These are phyloP conservation scores for Trichophaea hybrida DNA, from an alignment of 2,329 filamentous ascomycete genomes.

Conservation along the genomic window DNA sequence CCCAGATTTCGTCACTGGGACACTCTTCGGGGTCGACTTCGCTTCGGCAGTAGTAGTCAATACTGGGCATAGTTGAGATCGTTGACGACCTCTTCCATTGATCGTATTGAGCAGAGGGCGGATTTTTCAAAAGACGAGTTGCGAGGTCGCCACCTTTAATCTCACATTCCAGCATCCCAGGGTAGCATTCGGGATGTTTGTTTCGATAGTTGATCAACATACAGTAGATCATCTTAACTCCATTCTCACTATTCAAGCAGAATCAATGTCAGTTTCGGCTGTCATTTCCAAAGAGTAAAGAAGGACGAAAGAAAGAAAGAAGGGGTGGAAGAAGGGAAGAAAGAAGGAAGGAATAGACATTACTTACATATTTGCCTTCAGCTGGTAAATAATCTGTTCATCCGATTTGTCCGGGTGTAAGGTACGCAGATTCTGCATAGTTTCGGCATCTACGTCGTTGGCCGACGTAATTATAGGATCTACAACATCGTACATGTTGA, in stretches of 20 bases:
- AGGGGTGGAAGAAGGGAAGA: neutral
- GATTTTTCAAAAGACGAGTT: neutral
- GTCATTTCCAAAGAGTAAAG: neutral
- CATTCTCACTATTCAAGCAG: constrained; percentile 49
- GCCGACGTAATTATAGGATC: neutral
- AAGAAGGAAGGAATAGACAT: neutral
- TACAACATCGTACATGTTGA: neutral
- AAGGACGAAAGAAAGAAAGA: neutral
- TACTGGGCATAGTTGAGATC: neutral
- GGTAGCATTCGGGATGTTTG: constrained; percentile 72
- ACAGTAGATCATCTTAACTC: constrained; percentile 88
- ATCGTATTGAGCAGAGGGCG: neutral
- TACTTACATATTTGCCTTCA: neutral
- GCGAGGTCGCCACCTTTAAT: neutral
- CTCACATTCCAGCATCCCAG: constrained; percentile 2
- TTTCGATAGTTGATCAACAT: constrained; percentile 70
- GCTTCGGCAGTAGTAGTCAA: neutral
- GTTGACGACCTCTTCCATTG: neutral
- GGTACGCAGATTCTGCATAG: neutral
- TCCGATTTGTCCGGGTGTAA: neutral
- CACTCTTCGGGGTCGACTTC: neutral
- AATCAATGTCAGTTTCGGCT: neutral
- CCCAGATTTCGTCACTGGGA: neutral
- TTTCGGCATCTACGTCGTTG: neutral
- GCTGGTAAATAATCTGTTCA: neutral